Evolutionary conservation across 2,329 filamentous ascomycete genomes (phyloP).

Genomic region (Aspergillus sp.): DNA sequence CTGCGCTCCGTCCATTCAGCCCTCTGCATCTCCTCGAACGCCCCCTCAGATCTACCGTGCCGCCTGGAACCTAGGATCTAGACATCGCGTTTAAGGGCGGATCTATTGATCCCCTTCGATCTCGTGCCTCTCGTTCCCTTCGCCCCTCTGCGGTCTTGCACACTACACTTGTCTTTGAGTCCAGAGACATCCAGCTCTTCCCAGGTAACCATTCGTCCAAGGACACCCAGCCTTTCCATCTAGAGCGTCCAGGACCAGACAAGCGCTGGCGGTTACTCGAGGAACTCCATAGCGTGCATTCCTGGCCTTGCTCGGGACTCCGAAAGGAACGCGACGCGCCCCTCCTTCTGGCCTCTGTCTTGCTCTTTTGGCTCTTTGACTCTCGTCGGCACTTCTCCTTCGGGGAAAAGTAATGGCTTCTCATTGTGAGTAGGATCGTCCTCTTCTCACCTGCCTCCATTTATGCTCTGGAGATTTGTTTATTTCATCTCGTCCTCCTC

Average conservation of each 20-base stretch:
- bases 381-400: conserved; percentile 16
- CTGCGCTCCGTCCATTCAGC: neutral
- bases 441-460: conserved; percentile 27
- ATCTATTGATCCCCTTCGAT: conserved; percentile 15
- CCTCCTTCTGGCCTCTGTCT: conserved; percentile 16
- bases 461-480: conserved; percentile 36
- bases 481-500: conserved; percentile 42
- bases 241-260: conserved; percentile 4
- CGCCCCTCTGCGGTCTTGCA: conserved; percentile 2
- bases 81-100: conserved; percentile 18
- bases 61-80: conserved; percentile 9
- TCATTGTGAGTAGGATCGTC: conserved; percentile 39
- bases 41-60: conserved; percentile 4
- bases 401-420: conserved; percentile 37
- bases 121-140: conserved; percentile 8
- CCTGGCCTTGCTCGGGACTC: conserved; percentile 40
- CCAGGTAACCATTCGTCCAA: conserved; percentile 15
- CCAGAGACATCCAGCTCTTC: conserved; percentile 23
- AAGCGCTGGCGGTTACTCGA: conserved; percentile 32
- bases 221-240: neutral
- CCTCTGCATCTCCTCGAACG: neutral
- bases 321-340: conserved; percentile 39
- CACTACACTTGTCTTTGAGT: conserved; percentile 4
- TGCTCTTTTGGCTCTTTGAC: conserved; percentile 6
- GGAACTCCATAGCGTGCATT: conserved; percentile 41